Base-by-base conservation (phyloP, 192 early-diverging fungal species). In the Cladochytrium replicatum region DNA sequence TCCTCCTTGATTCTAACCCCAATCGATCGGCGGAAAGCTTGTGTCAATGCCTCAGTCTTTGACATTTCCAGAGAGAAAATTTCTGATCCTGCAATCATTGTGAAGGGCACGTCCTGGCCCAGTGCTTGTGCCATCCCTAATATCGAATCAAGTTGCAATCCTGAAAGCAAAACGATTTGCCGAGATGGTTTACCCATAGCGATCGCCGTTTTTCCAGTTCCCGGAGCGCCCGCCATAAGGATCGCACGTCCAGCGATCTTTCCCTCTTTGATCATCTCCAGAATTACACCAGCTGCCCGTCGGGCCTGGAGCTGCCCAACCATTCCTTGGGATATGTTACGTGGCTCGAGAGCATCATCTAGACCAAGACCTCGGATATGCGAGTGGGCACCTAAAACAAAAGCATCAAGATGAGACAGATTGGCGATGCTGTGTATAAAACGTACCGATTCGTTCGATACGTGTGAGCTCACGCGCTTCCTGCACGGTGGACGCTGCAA, bases 21-120 rank as follows among this genome's bases (percentile, higher is more conserved):
- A 49, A 99, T 99, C 0, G 93, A 95, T 34, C 90, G 82, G 48
- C 95, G 82, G 61, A 99, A 95, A 2, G 92, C 95, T 73, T 99
- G 95, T 1, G 92, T 97, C 38, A 99, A 63, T 2, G 93, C 89
- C 62, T 99, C 95, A 8, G 95, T 97, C 60, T 97, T 97, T 52
- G 86, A 88, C 88, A 99, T 96, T 64, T 97, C 95, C 50, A 99
- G 73, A 8, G 92, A 96, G 60, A 96, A 99, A 48, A 99, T 92
- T 63, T 99, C 95, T 0, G 95, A 99, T 3, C 90, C 87, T 1
- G 93, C 88, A 52, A 99, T 66, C 82, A 93, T 92, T 17, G 93
- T 99, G 52, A 99, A 99, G 2, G 95, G 95, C 2, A 97, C 92
- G 39, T 97, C 95, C 1, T 76, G 58, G 24, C 95, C 95, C 2